These are phyloP conservation scores for Ramichloridium luteum DNA, from an alignment of 2,329 filamentous ascomycete genomes.

Conservation along the genomic window DNA sequence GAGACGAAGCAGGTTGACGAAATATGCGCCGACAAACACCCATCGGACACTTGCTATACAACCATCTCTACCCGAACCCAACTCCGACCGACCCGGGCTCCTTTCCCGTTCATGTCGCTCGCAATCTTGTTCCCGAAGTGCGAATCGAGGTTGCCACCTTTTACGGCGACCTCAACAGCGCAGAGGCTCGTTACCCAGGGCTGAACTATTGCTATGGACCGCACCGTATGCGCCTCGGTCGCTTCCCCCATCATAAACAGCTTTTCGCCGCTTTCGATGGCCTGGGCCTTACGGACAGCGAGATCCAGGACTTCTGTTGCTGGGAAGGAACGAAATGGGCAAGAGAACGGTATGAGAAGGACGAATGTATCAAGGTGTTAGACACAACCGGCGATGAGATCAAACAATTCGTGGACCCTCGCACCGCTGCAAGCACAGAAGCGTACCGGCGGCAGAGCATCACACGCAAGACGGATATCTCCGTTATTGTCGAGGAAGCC, in stretches of 20 bases:
- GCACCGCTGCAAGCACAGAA: not conserved
- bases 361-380: constrained; percentile 55
- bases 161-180: constrained; percentile 66
- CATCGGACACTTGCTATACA: constrained; percentile 61
- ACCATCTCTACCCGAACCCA: constrained; percentile 58
- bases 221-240: constrained; percentile 64
- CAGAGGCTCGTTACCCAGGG: constrained; percentile 70
- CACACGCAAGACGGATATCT: constrained; percentile 23
- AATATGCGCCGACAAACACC: constrained; percentile 63
- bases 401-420: constrained; percentile 42
- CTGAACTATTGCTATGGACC: constrained; percentile 64
- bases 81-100: constrained; percentile 56
- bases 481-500: constrained; percentile 20
- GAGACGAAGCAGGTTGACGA: no score
- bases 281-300: constrained; percentile 53
- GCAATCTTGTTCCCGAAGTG: constrained; percentile 62
- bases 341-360: constrained; percentile 64
- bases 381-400: constrained; percentile 64
- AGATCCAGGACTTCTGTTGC: constrained; percentile 61
- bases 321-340: constrained; percentile 81
- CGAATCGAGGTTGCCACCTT: constrained; percentile 67
- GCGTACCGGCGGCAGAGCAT: constrained; percentile 19
- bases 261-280: constrained; percentile 65
- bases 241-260: constrained; percentile 63
- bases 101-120: constrained; percentile 58